Evolutionary conservation across 768 basidiomycete genomes (phyloP).

Genomic region (Calocybe indica): DNA sequence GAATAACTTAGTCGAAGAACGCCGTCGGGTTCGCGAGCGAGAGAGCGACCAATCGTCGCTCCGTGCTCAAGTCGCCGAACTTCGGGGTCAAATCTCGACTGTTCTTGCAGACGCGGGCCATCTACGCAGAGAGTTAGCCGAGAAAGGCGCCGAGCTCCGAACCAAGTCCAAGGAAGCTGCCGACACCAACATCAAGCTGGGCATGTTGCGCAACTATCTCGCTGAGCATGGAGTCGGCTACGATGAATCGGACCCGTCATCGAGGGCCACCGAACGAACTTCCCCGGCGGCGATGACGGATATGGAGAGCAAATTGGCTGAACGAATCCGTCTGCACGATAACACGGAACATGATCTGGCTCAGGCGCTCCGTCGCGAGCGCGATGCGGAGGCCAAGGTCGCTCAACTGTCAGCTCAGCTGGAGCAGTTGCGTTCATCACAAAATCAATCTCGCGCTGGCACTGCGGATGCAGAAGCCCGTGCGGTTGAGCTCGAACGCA

Average conservation of each 20-base stretch:
- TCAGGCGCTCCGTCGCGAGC: conserved; percentile 56
- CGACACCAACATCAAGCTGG: conserved; percentile 67
- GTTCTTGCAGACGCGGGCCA: conserved; percentile 65
- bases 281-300: conserved; percentile 52
- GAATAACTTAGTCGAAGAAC: conserved; percentile 60
- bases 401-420: conserved; percentile 59
- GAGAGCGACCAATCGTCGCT: conserved; percentile 61
- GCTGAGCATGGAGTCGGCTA: conserved; percentile 81
- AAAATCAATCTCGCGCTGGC: conserved; percentile 37
- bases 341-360: conserved; percentile 72
- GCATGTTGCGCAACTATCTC: conserved; percentile 79
- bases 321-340: conserved; percentile 68
- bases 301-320: conserved; percentile 72
- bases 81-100: conserved; percentile 68
- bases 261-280: conserved; percentile 29
- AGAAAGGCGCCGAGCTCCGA: conserved; percentile 57
- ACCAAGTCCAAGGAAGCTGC: conserved; percentile 61
- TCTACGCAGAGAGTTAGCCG: conserved; percentile 61
- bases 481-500: conserved; percentile 66
- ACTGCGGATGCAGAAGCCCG: conserved; percentile 27
- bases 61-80: conserved; percentile 65
- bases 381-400: conserved; percentile 70
- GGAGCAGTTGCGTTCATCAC: conserved; percentile 55
- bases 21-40: conserved; percentile 53
- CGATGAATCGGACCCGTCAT: conserved; percentile 64